Evolutionary conservation across 1,284 basidiomycete species (phyloP), one percentile per base, ranked within the genome.

Genomic region (Pascua sp.): DNA sequence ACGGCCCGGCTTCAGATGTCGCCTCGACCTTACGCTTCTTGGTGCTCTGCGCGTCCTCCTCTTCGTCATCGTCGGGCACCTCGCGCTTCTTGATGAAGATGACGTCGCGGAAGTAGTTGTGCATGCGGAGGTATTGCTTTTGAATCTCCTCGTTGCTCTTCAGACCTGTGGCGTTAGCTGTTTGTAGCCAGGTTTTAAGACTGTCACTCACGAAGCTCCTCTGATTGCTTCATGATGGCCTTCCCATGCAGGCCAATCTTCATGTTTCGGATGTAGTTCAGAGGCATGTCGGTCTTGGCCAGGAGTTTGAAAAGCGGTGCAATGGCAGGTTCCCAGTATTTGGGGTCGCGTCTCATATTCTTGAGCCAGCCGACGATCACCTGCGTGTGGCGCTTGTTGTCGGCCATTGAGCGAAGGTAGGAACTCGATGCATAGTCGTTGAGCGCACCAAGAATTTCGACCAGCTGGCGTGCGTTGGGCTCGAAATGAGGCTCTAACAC

Each of bases 201-300:
- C 4, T 32, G 10, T 5, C 13, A 60, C 65, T 55, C 17, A 69
- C 64, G 55, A 13, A 56, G 51, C n/a, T 67, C 58, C 8, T 54
- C 40, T 2, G 60, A 64, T 24, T 56, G 49, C 16, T 58, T 47
- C 11, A 42, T 42, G 10, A 68, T 42, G 17, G 13, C 16, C 42
- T 55, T 62, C 18, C 62, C 61, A 7, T 56, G 15, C 32, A 44
- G 66, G 16, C 47, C 62, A 11, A 74, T 59, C 38, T 62, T 65
- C 24, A 54, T 53, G 1, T 72, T 62, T 9, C 49, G 42, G 16
- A 71, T 57, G 44, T 55, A 60, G 52, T 73, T 60, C 11, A 66
- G 47, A 0, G 70, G 58, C 63, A 75, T 72, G 41, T 72, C 67
- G 5, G 70, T 74, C 46, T 65, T 63, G 1, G 68, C 52, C 7